Evolutionary conservation across 768 basidiomycete species (phyloP).

Genomic region (Leccinum obscurum): DNA sequence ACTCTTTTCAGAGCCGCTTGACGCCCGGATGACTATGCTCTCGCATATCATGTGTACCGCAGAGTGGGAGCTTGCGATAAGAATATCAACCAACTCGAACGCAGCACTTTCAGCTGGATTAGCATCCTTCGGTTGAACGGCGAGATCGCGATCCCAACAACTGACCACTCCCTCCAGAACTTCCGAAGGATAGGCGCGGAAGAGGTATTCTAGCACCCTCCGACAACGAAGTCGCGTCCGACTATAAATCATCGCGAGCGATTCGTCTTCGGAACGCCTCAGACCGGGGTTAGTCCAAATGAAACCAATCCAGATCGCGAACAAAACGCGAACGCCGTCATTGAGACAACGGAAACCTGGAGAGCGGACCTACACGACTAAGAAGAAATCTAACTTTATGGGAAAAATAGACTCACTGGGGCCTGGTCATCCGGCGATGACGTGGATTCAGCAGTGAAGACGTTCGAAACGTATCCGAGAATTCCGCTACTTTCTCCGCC

Average conservation of each 20-base stretch:
- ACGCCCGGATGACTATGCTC: conserved; percentile 63
- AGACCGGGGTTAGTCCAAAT: conserved; percentile 46
- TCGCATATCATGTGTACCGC: conserved; percentile 90
- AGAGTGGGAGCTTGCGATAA: conserved; percentile 82
- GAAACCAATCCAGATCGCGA: conserved; percentile 69
- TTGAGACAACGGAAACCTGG: conserved; percentile 76
- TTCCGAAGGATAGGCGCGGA: conserved; percentile 76
- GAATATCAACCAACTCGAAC: conserved; percentile 81
- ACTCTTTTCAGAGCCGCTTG: conserved; percentile 54
- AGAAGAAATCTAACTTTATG: background rate
- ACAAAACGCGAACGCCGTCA: conserved; percentile 78
- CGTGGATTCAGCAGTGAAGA: conserved; percentile 75
- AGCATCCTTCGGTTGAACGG: conserved; percentile 45
- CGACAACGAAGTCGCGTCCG: conserved; percentile 70
- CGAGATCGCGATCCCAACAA: conserved; percentile 69
- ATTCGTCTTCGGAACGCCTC: conserved; percentile 63
- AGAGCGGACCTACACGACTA: conserved; percentile 51
- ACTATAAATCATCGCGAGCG: conserved; percentile 62
- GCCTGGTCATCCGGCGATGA: conserved; percentile 54
- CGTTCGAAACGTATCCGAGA: conserved; percentile 87
- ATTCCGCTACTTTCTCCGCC: conserved; percentile 62
- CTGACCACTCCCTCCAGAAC: conserved; percentile 82
- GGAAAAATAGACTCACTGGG: conserved; percentile 43
- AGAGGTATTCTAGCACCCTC: conserved; percentile 81
- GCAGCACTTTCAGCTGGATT: conserved; percentile 48